A percentile compares a stretch with the other conserved stretches of the same genome.
Evolutionary conservation across 2,329 filamentous ascomycete genomes (phyloP).

Genomic region (Monilinia vaccinii-corymbosi): DNA sequence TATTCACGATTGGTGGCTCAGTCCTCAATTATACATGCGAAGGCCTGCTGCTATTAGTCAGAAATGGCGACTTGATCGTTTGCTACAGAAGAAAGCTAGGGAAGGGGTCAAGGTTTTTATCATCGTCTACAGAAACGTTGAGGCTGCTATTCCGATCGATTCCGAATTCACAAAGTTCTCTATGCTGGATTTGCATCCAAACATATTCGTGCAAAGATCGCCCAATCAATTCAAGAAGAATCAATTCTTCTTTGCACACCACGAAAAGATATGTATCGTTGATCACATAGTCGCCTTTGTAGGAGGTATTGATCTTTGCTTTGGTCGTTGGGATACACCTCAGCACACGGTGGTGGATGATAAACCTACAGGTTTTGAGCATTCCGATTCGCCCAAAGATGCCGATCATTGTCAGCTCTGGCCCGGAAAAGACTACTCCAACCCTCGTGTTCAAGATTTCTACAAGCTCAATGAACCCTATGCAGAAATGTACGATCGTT

Average conservation of each 20-base stretch:
- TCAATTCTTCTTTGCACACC: conserved; percentile 98
- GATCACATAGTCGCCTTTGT: conserved; percentile 95
- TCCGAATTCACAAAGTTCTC: conserved; percentile 98
- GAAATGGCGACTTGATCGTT: conserved; percentile 89
- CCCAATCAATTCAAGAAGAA: conserved; percentile 98
- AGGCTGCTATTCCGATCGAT: conserved; percentile 93
- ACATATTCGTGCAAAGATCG: conserved; percentile 91
- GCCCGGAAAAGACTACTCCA: conserved; percentile 97
- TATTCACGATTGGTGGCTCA: conserved; percentile 99
- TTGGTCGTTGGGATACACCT: conserved; percentile 94
- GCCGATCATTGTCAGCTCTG: conserved; percentile 92
- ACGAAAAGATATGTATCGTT: conserved; percentile 95
- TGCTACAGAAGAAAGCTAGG: conserved; percentile 85
- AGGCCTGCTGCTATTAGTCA: conserved; percentile 92
- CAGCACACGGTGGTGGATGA: conserved; percentile 88
- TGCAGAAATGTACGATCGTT: conserved; percentile 96
- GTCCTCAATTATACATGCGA: conserved; percentile 90
- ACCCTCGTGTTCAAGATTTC: conserved; percentile 91
- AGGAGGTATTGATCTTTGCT: conserved; percentile 92
- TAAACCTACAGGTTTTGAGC: conserved; percentile 89
- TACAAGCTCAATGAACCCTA: conserved; percentile 89
- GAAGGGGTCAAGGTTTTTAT: conserved; percentile 97
- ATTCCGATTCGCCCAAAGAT: conserved; percentile 67
- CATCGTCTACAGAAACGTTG: conserved; percentile 96
- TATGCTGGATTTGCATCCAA: conserved; percentile 86